Percentiles rank a stretch among this genome's conserved stretches.
Evolutionary conservation across 2,329 filamentous ascomycete genomes (phyloP).

Genomic region (Ascochyta pisi): DNA sequence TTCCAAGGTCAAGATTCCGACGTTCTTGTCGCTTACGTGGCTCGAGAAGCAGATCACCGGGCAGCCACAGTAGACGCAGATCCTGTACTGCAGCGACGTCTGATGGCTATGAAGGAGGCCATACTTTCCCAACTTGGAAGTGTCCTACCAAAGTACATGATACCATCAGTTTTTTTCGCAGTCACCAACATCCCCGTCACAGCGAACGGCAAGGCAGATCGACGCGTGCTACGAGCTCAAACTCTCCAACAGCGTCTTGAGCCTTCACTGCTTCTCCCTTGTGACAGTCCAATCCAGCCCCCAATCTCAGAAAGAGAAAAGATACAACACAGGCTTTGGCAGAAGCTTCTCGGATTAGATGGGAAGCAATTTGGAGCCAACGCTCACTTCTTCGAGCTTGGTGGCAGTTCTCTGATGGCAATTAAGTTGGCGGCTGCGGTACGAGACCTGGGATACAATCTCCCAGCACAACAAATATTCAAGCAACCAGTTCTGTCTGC

Average conservation of each 20-base stretch:
- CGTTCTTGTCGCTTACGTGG: not conserved
- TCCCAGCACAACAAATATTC: constrained; percentile 9
- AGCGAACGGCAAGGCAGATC: constrained; percentile 2
- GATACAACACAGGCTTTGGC: not conserved
- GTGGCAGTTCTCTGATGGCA: constrained; percentile 4
- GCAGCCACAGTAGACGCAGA: not conserved
- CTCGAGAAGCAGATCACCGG: not conserved
- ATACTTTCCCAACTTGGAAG: not conserved
- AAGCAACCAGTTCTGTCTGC: constrained; percentile 2
- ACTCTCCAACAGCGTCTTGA: not conserved
- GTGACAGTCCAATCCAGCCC: not conserved
- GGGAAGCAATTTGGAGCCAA: constrained; percentile 1
- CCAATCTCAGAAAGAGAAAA: constrained; percentile 2
- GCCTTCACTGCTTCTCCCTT: not conserved
- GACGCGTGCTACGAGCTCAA: not conserved
- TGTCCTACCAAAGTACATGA: constrained; percentile 6
- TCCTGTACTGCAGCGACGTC: not conserved
- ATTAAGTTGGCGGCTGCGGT: constrained; percentile 1
- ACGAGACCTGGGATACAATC: constrained; percentile 3
- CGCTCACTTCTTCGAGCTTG: constrained; percentile 9
- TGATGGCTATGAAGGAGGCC: not conserved
- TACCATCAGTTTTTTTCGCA: constrained; percentile 3
- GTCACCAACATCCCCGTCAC: constrained; percentile 2
- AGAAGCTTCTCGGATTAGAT: not conserved
- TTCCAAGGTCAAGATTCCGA: not conserved